These are phyloP conservation scores for Cucumis cinereus DNA, from an alignment of 306 rosid species.

Conservation along the genomic window DNA sequence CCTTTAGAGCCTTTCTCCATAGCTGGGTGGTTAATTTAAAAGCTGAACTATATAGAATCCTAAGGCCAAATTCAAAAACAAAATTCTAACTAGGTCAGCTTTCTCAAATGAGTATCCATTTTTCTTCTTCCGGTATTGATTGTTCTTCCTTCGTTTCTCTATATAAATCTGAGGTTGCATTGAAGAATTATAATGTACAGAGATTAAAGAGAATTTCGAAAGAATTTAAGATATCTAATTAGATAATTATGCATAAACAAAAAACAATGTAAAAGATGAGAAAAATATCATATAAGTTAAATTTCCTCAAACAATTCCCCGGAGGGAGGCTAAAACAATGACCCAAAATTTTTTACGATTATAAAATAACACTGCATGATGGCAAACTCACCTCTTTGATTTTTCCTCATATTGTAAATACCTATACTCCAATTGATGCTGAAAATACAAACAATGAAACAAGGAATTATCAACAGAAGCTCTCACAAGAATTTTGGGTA, in stretches of 20 bases:
- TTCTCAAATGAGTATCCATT: no score
- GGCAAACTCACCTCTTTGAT: neutral
- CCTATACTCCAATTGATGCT: conserved; percentile 8
- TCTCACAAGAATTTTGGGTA: no score
- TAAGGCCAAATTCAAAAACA: no score
- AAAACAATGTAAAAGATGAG: neutral
- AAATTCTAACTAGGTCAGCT: no score
- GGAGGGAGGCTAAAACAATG: neutral
- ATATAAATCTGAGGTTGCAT: neutral
- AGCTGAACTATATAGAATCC: no score
- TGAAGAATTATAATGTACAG: neutral
- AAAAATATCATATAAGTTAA: neutral
- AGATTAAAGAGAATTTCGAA: neutral
- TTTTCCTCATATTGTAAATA: neutral
- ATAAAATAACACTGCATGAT: neutral
- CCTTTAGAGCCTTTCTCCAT: no score
- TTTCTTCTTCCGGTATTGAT: no score
- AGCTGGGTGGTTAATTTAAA: no score
- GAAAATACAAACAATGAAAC: neutral
- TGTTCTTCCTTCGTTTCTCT: neutral
- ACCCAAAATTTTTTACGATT: neutral
- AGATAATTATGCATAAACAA: neutral
- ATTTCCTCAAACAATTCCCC: neutral
- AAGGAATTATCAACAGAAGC: no score
- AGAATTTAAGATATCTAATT: neutral